Evolutionary conservation across 257 asterid species (phyloP).

Genomic region (Plantago ovata): DNA sequence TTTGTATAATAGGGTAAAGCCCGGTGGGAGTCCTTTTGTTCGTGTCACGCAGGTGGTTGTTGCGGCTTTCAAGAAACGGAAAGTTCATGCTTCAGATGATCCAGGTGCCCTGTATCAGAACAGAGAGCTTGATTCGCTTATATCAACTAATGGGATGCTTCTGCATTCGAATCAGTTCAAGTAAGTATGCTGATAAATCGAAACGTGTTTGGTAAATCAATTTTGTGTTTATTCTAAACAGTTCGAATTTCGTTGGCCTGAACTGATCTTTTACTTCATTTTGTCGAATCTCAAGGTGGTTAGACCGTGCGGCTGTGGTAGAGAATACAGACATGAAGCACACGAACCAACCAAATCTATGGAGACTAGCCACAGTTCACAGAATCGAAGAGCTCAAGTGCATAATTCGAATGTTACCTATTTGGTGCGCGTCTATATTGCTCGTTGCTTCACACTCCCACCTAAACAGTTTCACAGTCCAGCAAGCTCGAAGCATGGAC

Average conservation of each 20-base stretch:
- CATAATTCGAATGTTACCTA: constrained; percentile 58
- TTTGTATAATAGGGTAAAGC: constrained; percentile 56
- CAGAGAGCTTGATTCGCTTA: constrained; percentile 52
- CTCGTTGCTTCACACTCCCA: constrained; percentile 59
- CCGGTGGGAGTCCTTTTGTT: constrained; percentile 75
- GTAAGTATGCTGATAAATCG: constrained; percentile 33
- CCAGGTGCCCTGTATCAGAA: constrained; percentile 46
- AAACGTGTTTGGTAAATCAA: too few relatives aligned
- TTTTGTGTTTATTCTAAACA: too few relatives aligned
- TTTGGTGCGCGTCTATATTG: constrained; percentile 74
- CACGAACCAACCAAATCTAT: constrained; percentile 41
- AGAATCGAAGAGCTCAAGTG: constrained; percentile 79
- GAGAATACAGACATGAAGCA: constrained; percentile 35
- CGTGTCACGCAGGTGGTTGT: constrained; percentile 61
- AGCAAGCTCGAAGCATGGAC: constrained; percentile 71
- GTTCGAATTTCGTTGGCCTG: not conserved
- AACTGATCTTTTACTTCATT: constrained; percentile 2
- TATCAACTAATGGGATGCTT: constrained; percentile 64
- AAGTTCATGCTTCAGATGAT: constrained; percentile 25
- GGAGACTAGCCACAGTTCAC: constrained; percentile 78
- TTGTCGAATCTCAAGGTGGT: constrained; percentile 38
- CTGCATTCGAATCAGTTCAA: constrained; percentile 67
- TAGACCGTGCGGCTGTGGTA: constrained; percentile 67
- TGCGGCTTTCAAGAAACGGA: constrained; percentile 63
- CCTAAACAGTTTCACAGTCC: constrained; percentile 54